Evolutionary conservation across 441 rosid species (phyloP), one percentile per base, ranked within the genome.

Genomic region (Gossypium trilobum): DNA sequence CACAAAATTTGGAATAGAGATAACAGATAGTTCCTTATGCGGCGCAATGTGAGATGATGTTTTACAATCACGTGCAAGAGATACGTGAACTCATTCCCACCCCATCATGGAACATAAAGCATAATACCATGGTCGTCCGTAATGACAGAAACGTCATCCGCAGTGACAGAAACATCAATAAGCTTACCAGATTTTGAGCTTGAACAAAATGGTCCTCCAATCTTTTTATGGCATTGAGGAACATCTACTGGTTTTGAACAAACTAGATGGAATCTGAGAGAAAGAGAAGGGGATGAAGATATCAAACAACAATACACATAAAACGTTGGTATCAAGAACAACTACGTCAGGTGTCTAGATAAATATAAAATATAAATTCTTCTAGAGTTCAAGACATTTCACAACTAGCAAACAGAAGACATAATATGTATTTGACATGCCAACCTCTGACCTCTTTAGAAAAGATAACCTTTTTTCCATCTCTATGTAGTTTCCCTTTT

Each of bases 241-340:
- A 33, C 58, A 74, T 68, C 52, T 71, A 82, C 62, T 60, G 72
- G 60, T 80, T 81, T 77, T 72, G 84, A 87, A 85, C 72, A 86
- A 82, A 79, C 82, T 85, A 60, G 94, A 82, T 3, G 90, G 85
- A 58, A 90, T 90, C 97, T 88, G 90, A 70, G 76, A 69, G 65
- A 17, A 33, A 33, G 44, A 55, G 20, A 56, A 59, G 25, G 56
- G 72, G 29, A 22, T 19, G 56, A 60, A 55, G 54, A 20, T 5
- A 33, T 31, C 42, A 65, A 68, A 5, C 5, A 51, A 36, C 58
- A 9, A 50, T 67, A 48, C 29, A 25, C 57, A 25, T 50, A 48
- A 42, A 67, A 25, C 27, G 58, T 48, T 7, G 58, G 3, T 7
- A 50, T 3, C 29, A 39, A 39, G 31, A 64, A 20, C 22, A 2